Conservation (phyloP, 2,329 filamentous ascomycete species). For the Aspergillus udagawae region DNA sequence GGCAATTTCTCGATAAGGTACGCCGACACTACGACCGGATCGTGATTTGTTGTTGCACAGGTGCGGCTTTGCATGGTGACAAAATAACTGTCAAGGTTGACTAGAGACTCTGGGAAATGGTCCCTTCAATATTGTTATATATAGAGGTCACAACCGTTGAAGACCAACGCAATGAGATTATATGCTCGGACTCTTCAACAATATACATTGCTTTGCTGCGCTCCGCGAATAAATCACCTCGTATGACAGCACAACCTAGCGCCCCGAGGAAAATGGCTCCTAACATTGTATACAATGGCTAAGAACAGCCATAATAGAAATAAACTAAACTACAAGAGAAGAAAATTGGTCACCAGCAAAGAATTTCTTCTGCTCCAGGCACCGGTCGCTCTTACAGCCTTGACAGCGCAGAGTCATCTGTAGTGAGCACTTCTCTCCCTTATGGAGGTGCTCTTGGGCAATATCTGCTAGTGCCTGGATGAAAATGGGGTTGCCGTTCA, state of each 20-base stretch:
- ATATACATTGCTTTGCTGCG: not conserved
- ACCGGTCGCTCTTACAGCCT: constrained; percentile 85
- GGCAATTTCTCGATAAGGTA: not conserved
- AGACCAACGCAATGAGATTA: not conserved
- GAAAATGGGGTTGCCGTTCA: constrained; percentile 89
- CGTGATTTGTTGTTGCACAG: not conserved
- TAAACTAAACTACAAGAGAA: constrained; percentile 30
- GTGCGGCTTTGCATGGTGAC: not conserved
- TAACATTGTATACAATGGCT: not conserved
- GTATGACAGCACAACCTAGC: not conserved
- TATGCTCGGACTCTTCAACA: not conserved
- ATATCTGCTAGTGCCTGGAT: constrained; percentile 86
- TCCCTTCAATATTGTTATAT: not conserved
- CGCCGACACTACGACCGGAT: too few relatives aligned
- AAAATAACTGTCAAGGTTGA: not conserved
- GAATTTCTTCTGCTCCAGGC: constrained; percentile 67
- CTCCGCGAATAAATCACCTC: too few relatives aligned
- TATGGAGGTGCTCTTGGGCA: constrained; percentile 72
- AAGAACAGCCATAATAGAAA: not conserved
- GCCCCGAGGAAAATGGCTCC: not conserved
- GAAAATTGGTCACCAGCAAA: constrained; percentile 47
- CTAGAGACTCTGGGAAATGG: not conserved
- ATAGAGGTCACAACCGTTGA: not conserved
- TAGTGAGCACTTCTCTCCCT: constrained; percentile 65
- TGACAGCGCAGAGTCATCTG: constrained; percentile 93